Evolutionary conservation across 805 yeast genomes (phyloP).

Genomic region (Candida nemodendra): DNA sequence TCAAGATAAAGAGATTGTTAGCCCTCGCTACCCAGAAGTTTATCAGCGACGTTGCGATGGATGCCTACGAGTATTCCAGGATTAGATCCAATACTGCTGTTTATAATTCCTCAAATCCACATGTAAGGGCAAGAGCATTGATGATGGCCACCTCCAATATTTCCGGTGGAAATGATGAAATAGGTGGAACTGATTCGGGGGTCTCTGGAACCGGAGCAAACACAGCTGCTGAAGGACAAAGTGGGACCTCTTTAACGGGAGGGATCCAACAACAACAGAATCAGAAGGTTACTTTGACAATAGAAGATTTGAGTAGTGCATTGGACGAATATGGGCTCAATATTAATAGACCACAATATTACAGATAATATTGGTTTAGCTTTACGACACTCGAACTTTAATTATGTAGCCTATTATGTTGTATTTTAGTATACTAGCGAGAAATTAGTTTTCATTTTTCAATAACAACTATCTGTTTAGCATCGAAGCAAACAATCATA

Average conservation of each 20-base stretch:
- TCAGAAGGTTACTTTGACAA: conserved; percentile 77
- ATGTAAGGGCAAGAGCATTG: conserved; percentile 76
- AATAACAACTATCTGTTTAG: too few species aligned
- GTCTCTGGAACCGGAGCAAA: conserved; percentile 18
- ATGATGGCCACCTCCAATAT: conserved; percentile 52
- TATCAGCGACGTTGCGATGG: conserved; percentile 89
- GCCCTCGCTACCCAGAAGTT: conserved; percentile 97
- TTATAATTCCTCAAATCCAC: conserved; percentile 83
- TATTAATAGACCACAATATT: conserved; percentile 88
- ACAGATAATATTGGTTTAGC: conserved; percentile 58
- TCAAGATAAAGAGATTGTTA: conserved; percentile 73
- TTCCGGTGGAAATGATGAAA: conserved; percentile 26
- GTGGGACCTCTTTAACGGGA: conserved; percentile 8
- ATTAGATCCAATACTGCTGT: conserved; percentile 87
- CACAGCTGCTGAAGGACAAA: conserved; percentile 18
- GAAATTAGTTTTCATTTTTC: too few species aligned
- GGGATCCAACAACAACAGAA: conserved; percentile 21
- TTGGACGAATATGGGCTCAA: conserved; percentile 82
- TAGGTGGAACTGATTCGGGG: conserved; percentile 33
- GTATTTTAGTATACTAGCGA: conserved; percentile 10
- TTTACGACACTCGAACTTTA: too few species aligned
- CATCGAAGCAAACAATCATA: too few species aligned
- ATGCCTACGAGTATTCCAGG: conserved; percentile 93
- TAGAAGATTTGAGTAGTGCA: conserved; percentile 92
- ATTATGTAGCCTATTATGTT: conserved; percentile 15